Evolutionary conservation across 805 yeast species (phyloP), one percentile per base, ranked within the genome.

Genomic region (Clavispora phyllophila): DNA sequence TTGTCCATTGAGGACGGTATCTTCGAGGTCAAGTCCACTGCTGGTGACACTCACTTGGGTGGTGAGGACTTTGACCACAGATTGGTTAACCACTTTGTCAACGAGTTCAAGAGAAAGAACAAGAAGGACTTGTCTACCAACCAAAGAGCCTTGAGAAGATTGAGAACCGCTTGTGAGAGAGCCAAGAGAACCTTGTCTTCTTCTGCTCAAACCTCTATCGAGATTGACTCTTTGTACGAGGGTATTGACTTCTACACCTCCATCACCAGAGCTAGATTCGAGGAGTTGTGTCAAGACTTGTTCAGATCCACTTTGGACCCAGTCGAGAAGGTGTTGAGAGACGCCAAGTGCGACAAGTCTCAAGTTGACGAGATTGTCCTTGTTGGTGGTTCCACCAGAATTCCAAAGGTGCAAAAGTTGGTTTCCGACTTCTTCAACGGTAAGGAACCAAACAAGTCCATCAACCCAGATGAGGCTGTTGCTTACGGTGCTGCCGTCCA

Each of bases 41-140:
- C 95, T 48, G 96, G 96, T 84, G 96, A 88, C 67, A 88, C 96
- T 50, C 96, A 88, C 68, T 80, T 88, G 71, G 96, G 96, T 79
- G 96, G 96, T 80, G 96, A 88, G 75, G 96, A 88, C 73, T 88
- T 88, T 58, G 96, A 88, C 72, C 81, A 78, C 75, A 81, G 88
- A 69, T 84, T 88, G 62, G 90, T 88, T 51, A 82, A 82, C 70
- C 93, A 87, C 71, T 86, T 90, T 65, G 78, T 81, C 62, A 85
- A 84, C 72, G 97, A 90, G 67, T 89, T 89, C 76, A 88, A 90
- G 80, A 87, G 93, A 82, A 91, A 91, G 77, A 82, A 89, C 66
- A 78, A 78, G 60, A 83, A 87, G 60, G 97, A 93, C 66, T 74
- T 91, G 51, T 66, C 87, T 53, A 74, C 78, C 47, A 89, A 88